These are phyloP conservation scores for Talaromyces proteolyticus DNA, from an alignment of 495 filamentous ascomycete species.

Conservation along the genomic window DNA sequence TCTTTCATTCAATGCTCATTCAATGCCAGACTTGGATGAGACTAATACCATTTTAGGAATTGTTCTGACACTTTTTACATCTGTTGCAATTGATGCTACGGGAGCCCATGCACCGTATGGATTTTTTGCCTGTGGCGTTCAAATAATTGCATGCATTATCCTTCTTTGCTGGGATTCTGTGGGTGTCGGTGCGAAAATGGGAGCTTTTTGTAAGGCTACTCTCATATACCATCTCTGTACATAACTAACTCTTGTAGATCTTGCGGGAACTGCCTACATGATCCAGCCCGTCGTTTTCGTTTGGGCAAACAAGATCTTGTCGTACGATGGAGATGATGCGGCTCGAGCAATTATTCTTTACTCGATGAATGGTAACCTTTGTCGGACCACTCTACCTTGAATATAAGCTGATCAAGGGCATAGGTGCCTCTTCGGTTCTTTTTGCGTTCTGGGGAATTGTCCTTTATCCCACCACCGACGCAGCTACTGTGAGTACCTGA, in stretches of 20 bases:
- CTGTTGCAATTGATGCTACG: constrained; percentile 45
- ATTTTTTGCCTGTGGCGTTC: constrained; percentile 47
- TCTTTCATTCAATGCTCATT: too few relatives aligned
- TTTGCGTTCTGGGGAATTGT: constrained; percentile 59
- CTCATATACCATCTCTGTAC: too few relatives aligned
- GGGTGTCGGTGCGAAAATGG: constrained; percentile 37
- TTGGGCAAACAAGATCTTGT: constrained; percentile 55
- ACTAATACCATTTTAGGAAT: too few relatives aligned
- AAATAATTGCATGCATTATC: too few relatives aligned
- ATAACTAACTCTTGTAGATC: too few relatives aligned
- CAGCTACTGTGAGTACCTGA: constrained; percentile 53
- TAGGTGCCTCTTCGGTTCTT: constrained; percentile 40
- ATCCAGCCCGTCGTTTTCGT: constrained; percentile 55
- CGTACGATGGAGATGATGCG: too few relatives aligned
- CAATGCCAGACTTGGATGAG: too few relatives aligned
- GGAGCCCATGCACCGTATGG: constrained; percentile 46
- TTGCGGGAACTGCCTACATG: constrained; percentile 49
- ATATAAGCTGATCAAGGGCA: too few relatives aligned
- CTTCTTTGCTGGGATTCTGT: constrained; percentile 37
- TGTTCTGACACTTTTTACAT: constrained; percentile 46
- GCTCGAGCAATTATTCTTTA: too few relatives aligned
- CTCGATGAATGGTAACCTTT: too few relatives aligned
- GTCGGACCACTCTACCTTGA: too few relatives aligned
- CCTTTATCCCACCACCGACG: constrained; percentile 54
- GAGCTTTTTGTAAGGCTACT: constrained; percentile 48